Base-by-base conservation (phyloP, 371 early-diverging fungal genomes). In the Basidiobolus meristosporus region DNA sequence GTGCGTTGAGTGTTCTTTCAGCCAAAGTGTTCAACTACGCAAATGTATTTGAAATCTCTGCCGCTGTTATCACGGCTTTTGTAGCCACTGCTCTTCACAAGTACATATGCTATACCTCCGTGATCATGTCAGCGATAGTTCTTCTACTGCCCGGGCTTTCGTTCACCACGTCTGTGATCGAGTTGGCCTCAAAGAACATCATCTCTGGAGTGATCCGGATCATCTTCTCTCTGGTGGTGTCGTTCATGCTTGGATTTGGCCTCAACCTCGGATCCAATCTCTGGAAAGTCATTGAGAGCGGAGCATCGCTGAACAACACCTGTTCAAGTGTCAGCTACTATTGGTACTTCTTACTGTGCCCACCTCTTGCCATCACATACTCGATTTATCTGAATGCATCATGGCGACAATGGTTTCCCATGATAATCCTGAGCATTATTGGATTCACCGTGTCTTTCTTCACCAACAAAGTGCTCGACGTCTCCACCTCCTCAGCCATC, bases 121-220 rank as follows among this genome's bases (percentile, higher is more conserved):
- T 73, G 3, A 57, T 62, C 6, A 47, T 72, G 7, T 52, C 60
- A 2, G 67, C 60, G 10, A 52, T 65, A 12, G 60, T 66, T 2
- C 53, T 60, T 29, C 53, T 72, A 22, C 57, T 74, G 0, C 75
- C 74, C 0, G 76, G 75, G 9, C 40, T 68, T 3, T 47, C 60
- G 0, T 52, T 82, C 12, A 75, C 78, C 0, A 61, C 68, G 1
- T 55, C 68, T 11, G 67, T 78, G 42, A 70, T 77, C 44, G 80
- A 82, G 44, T 58, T 82, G 6, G 61, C 72, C 1, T 71, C 78
- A 11, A 62, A 76, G 7, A 74, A 74, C 50, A 62, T 79, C 54
- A 63, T 76, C 15, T 72, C 76, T 0, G 82, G 82, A 1, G 70
- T 75, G 1, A 68, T 76, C 3, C 59, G 76, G 4, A 54, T 74